A percentile compares a stretch with the other conserved stretches of the same genome.
phyloP scores from a whole-genome alignment of 495 filamentous ascomycete species.

The Xylaria nigripes region DNA sequence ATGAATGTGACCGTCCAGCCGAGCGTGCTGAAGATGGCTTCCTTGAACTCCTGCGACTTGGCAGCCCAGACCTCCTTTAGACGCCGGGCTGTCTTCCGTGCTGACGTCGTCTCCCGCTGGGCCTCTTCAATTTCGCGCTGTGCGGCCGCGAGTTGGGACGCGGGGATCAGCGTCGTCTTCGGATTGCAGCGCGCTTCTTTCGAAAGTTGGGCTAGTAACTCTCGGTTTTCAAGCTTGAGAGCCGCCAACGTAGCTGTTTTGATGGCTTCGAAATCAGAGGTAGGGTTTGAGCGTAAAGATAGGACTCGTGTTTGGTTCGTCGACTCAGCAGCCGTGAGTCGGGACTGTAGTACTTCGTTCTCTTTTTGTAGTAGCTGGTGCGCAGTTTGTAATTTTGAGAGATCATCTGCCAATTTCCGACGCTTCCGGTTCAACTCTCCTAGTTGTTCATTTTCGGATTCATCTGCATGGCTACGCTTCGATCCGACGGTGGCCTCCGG shows the following conservation, averaged over 20 bases:
- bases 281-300: conserved; percentile 82
- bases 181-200: conserved; percentile 29
- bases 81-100: conserved; percentile 75
- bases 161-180: conserved; percentile 52
- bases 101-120: conserved; percentile 62
- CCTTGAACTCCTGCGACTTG: conserved; percentile 86
- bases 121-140: conserved; percentile 65
- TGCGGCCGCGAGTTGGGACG: conserved; percentile 64
- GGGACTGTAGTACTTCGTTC: conserved; percentile 59
- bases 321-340: conserved; percentile 62
- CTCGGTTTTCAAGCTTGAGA: conserved; percentile 75
- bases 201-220: conserved; percentile 70
- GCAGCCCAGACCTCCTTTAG: conserved; percentile 83
- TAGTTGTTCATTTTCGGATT: conserved; percentile 62
- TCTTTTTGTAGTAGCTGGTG: conserved; percentile 63
- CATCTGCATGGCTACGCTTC: conserved; percentile 51
- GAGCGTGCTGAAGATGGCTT: conserved; percentile 79
- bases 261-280: conserved; percentile 68
- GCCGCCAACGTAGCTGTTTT: conserved; percentile 69
- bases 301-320: conserved; percentile 77
- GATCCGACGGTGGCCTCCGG: conserved; percentile 33
- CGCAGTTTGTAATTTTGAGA: conserved; percentile 58
- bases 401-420: conserved; percentile 71
- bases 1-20: conserved; percentile 92
- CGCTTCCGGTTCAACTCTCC: conserved; percentile 79